Base-by-base conservation (phyloP, 2,329 filamentous ascomycete species). In the Cadophora sp. region DNA sequence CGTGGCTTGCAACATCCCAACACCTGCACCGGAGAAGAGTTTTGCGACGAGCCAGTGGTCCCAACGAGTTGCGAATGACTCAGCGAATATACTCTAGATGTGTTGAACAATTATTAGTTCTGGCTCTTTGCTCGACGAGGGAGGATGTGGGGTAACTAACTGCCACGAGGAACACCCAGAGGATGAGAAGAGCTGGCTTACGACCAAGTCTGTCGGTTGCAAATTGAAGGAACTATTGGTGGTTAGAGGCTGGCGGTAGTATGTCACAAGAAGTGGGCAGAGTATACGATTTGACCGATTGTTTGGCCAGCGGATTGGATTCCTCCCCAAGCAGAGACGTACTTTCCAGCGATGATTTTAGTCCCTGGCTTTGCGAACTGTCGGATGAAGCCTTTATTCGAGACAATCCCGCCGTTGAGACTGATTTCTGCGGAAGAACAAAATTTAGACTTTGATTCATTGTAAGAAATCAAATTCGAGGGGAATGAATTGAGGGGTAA, bases 111-210 rank as follows among this genome's bases (percentile, higher is more conserved):
- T 13, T 13, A 9, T 20, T 8, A 20, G n/a, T 48, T 24, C 45
- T 30, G n/a, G n/a, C 20, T 24, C 56, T 20, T 30, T 13, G n/a
- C 3, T 16, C 47, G 33, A 2, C 20, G 30, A 47, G 11, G 24
- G 11, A n/a, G 6, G 18, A 43, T n/a, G 4, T 22, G 11, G 33
- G 48, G 51, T 5, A 20, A 64, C 66, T 65, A n/a, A 71, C 70
- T 43, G 58, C 67, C 36, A 73, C 72, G 4, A 79, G 74, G 47
- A 78, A 70, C 8, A 73, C 67, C 77, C 76, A 78, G 62, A 75
- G 72, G 14, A 70, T 72, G 18, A 76, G 74, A 72, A 79, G 76
- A 27, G 77, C 71, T 0, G 68, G 66, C 65, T 79, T 79, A n/a
- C 77, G 72, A 18, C 78, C 78, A 48, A 75, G 74, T n/a, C 66